A percentile compares a stretch with the other conserved stretches of the same genome.
phyloP scores from a whole-genome alignment of 106 monocot genomes.

The Agapanthus africanus region DNA sequence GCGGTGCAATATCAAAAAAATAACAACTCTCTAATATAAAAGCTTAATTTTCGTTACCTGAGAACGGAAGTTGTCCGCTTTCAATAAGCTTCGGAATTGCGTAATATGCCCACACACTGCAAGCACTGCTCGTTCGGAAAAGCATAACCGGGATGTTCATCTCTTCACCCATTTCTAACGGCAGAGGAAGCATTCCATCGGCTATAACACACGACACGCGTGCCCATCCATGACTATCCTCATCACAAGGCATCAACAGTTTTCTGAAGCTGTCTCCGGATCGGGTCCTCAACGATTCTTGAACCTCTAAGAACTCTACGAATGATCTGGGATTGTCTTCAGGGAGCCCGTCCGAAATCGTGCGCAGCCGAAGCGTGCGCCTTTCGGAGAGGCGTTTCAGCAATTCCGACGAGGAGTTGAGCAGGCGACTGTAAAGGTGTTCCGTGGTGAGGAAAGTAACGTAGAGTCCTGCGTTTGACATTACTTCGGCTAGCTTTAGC shows the following conservation, averaged over 20 bases:
- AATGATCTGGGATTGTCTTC: constrained; percentile 12
- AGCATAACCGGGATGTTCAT: constrained; percentile 19
- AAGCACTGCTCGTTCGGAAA: constrained; percentile 31
- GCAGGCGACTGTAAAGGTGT: constrained; percentile 17
- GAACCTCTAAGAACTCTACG: not conserved
- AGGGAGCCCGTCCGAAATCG: constrained; percentile 30
- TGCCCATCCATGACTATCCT: not conserved
- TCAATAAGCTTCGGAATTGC: constrained; percentile 24
- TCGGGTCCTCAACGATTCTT: not conserved
- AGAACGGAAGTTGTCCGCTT: constrained; percentile 22
- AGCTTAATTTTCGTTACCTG: no score
- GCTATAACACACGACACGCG: constrained; percentile 28
- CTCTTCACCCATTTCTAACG: constrained; percentile 14
- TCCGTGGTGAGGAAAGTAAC: constrained; percentile 38
- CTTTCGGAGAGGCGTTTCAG: not conserved
- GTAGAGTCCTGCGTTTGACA: constrained; percentile 12
- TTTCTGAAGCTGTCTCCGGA: not conserved
- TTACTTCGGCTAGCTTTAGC: constrained; percentile 27
- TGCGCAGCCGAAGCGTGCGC: constrained; percentile 1
- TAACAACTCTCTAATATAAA: no score
- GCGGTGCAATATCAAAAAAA: no score
- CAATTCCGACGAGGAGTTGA: not conserved
- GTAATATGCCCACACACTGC: constrained; percentile 26
- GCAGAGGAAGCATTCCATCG: constrained; percentile 19
- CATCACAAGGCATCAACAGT: not conserved